Evolutionary conservation across 2,329 filamentous ascomycete genomes (phyloP).

Genomic region (Alternaria gaisen): DNA sequence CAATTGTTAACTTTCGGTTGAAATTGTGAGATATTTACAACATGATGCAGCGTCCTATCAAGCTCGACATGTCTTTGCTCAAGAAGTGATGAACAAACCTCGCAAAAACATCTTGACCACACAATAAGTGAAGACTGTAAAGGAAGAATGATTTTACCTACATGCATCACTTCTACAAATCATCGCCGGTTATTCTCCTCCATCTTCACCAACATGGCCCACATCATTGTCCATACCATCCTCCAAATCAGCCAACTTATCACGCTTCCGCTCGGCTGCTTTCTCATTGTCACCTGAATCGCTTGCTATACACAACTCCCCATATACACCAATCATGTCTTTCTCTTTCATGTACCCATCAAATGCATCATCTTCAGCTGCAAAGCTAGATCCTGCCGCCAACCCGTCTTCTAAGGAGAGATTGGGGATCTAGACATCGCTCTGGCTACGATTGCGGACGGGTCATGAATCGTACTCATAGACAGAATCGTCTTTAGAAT

Average conservation of each 20-base stretch:
- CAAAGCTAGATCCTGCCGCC: background rate
- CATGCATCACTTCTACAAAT: background rate
- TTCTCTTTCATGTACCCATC: background rate
- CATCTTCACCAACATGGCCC: background rate
- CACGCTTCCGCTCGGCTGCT: background rate
- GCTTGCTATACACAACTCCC: background rate
- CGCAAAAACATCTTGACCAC: background rate
- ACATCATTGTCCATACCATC: background rate
- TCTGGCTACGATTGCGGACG: too few species aligned
- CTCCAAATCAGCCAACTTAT: too few species aligned
- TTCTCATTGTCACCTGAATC: background rate
- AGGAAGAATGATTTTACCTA: background rate
- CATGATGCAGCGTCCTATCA: too few species aligned
- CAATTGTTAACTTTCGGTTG: too few species aligned
- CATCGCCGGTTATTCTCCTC: background rate
- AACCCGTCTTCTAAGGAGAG: background rate
- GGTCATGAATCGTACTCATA: too few species aligned
- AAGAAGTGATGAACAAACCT: rapidly evolving
- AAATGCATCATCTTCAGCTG: background rate
- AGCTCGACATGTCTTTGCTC: background rate
- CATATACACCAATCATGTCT: too few species aligned
- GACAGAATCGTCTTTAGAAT: background rate
- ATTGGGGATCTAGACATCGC: too few species aligned
- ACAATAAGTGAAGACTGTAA: background rate
- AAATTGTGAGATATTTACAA: background rate